Evolutionary conservation across 768 basidiomycete genomes (phyloP).

Genomic region (Boletus eberwhitei): DNA sequence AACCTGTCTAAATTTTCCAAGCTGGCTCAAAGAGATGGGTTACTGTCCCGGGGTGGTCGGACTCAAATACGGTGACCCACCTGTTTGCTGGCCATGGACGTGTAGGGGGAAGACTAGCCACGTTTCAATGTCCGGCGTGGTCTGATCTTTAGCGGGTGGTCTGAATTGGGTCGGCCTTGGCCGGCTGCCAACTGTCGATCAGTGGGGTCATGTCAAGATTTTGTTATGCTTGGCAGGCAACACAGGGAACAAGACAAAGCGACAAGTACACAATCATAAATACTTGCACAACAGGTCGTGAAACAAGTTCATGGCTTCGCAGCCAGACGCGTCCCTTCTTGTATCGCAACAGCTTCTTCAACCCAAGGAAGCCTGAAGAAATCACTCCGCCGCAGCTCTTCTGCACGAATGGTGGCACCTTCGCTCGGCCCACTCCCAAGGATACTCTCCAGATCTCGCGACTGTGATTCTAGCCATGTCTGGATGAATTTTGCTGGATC

Average conservation of each 20-base stretch:
- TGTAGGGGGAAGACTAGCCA: background rate
- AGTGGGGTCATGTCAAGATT: background rate
- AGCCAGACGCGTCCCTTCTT: conserved; percentile 75
- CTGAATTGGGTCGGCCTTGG: conserved; percentile 14
- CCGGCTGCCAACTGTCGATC: conserved; percentile 8
- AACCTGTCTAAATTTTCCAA: conserved; percentile 79
- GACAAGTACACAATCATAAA: conserved; percentile 3
- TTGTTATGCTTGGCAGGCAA: background rate
- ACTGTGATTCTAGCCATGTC: conserved; percentile 89
- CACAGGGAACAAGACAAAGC: background rate
- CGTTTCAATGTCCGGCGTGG: conserved; percentile 1
- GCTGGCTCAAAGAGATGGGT: conserved; percentile 37
- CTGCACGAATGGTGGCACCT: conserved; percentile 76
- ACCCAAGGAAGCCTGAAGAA: conserved; percentile 94
- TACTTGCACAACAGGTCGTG: background rate
- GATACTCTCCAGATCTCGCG: conserved; percentile 83
- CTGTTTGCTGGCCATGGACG: conserved; percentile 64
- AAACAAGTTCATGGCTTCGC: conserved; percentile 36
- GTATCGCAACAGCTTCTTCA: conserved; percentile 79
- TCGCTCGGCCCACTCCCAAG: conserved; percentile 85
- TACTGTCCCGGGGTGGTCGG: background rate
- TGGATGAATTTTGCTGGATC: conserved; percentile 82
- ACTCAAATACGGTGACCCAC: conserved; percentile 30
- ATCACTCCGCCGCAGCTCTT: conserved; percentile 84
- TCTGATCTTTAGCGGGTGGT: conserved; percentile 18